Base-by-base conservation (phyloP, 352 stramenopile genomes). In the Pythium volutum region DNA sequence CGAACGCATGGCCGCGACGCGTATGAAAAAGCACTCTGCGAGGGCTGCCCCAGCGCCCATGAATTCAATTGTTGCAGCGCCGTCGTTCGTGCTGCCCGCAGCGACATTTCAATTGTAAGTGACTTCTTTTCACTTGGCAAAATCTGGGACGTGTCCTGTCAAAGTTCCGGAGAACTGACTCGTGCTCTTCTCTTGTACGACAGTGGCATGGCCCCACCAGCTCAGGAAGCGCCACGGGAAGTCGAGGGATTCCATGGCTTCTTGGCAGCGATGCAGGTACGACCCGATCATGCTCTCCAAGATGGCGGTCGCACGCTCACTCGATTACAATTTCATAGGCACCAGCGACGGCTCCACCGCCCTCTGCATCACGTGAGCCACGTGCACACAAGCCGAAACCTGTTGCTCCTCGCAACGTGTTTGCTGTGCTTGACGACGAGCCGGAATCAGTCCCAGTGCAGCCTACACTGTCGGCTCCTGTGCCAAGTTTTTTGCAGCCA, bases 81-180 rank as follows among this genome's bases (percentile, higher is more conserved):
- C 81, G 22, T 81, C 78, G 41, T 88, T 92, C 25, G 70, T 85
- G 20, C 72, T 92, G 57, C 61, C 80, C 14, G 67, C 80, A 29
- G 73, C 83, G 22, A 90, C 80, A 11, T 92, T 92, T 43, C 74
- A 86, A 60, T 82, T 92, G 81, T 92, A 69, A 51, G 79, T 79
- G 22, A 7, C 4, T 10, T 16, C 23, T 20, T 22, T 43, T 3
- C 12, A 46, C 2, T 36, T 36, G 14, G 8, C 31, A 36, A 11
- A n/a, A n/a, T n/a, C n/a, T n/a, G n/a, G n/a, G n/a, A n/a, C n/a
- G n/a, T n/a, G n/a, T n/a, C 7, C 31, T 36, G 31, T 36, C 31
- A 36, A 15, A 15, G 31, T 10, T 10, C 11, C 39, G 0, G 9
- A 11, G 2, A n/a, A 20, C 10, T 46, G 7, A 18, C 33, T 36